Percentiles rank a stretch among this genome's conserved stretches.
These are phyloP conservation scores for Aristolochia contorta DNA, from an alignment of 164 flowering plant genomes.

Conservation along the genomic window DNA sequence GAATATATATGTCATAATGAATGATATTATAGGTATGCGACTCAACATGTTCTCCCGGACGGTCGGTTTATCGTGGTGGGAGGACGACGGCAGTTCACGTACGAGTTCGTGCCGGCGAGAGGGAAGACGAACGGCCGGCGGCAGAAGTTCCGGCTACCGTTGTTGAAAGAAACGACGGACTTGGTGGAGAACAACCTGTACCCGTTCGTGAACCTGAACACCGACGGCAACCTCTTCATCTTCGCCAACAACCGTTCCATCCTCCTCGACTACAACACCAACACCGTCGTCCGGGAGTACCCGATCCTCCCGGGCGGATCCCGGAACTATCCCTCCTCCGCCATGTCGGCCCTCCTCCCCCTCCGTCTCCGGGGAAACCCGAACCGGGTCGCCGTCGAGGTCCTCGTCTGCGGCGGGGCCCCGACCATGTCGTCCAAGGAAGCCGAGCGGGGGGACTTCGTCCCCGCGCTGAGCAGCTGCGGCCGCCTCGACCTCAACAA, in stretches of 20 bases:
- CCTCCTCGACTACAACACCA: constrained; percentile 33
- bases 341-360: constrained; percentile 67
- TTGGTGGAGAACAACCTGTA: constrained; percentile 68
- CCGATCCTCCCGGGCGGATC: constrained; percentile 60
- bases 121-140: constrained; percentile 14
- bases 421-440: constrained; percentile 12
- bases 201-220: constrained; percentile 65
- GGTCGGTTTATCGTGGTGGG: constrained; percentile 57
- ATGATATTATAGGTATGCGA: constrained; percentile 49
- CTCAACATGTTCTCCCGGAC: constrained; percentile 46
- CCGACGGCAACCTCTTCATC: constrained; percentile 78
- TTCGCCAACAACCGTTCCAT: constrained; percentile 75
- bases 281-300: constrained; percentile 28
- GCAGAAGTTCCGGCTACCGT: constrained; percentile 23
- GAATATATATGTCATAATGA: no score
- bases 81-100: constrained; percentile 49
- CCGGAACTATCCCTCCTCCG: constrained; percentile 78
- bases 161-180: constrained; percentile 40
- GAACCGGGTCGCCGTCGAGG: constrained; percentile 25
- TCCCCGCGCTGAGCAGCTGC: constrained; percentile 45
- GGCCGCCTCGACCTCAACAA: constrained; percentile 33
- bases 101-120: constrained; percentile 50
- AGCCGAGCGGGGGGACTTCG: constrained; percentile 16
- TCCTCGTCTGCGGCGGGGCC: constrained; percentile 69
- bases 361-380: constrained; percentile 19